Conservation (phyloP, 768 basidiomycete genomes). For the Agaricus bisporus region DNA sequence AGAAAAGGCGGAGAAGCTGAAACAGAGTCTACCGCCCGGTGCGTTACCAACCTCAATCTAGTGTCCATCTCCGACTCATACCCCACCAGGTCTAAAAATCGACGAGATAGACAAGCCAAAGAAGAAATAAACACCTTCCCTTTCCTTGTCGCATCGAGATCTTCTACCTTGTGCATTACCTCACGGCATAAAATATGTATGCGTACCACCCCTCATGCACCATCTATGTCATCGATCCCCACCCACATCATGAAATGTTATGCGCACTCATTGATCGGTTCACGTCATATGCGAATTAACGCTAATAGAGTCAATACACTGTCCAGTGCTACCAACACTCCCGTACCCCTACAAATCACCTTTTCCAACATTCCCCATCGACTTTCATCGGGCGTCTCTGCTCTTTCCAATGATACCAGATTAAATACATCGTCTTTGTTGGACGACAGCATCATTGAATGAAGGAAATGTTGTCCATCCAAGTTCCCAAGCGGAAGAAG, state of each 20-base stretch:
- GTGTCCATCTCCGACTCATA: neutral
- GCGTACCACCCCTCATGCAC: conserved; percentile 1
- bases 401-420: conserved; percentile 23
- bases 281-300: conserved; percentile 1
- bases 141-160: conserved; percentile 10
- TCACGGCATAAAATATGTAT: conserved; percentile 5
- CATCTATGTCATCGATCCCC: neutral
- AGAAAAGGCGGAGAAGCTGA: conserved; percentile 98
- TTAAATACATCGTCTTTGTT: conserved; percentile 19
- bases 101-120: conserved; percentile 69
- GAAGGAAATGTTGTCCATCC: conserved; percentile 63
- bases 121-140: conserved; percentile 56
- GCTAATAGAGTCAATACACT: neutral
- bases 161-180: conserved; percentile 12
- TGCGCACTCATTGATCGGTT: neutral
- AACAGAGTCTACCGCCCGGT: conserved; percentile 94
- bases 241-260: neutral
- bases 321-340: conserved; percentile 14
- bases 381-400: conserved; percentile 9
- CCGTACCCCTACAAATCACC: conserved; percentile 17
- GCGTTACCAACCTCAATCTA: conserved; percentile 22
- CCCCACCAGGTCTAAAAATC: conserved; percentile 56
- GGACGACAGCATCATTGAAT: conserved; percentile 9
- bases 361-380: conserved; percentile 7
- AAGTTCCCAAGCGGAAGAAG: conserved; percentile 66